These are phyloP conservation scores for thale cress (Arabidopsis thaliana) DNA, from an alignment of 345 rosid genomes.

Conservation along the genomic window DNA sequence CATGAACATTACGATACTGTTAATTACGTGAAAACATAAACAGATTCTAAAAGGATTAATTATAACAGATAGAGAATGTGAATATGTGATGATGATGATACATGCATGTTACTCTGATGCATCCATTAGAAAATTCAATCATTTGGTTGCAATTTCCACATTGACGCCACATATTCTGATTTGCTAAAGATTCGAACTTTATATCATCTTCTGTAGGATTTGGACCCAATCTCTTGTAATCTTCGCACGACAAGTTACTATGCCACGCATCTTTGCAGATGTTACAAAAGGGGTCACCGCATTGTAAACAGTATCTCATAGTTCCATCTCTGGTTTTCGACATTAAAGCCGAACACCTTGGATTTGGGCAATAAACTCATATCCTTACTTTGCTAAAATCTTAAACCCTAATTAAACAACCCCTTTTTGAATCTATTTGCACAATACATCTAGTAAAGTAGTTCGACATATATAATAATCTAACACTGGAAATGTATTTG, in stretches of 20 bases:
- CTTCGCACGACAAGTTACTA: conserved; percentile 45
- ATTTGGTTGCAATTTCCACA: conserved; percentile 54
- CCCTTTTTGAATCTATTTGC: no score
- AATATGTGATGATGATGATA: no score
- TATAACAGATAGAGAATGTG: no score
- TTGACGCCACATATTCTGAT: conserved; percentile 50
- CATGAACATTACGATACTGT: no score
- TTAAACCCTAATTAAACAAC: no score
- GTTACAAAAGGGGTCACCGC: conserved; percentile 27
- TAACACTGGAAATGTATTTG: no score
- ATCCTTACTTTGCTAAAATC: not conserved
- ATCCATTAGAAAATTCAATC: conserved; percentile 43
- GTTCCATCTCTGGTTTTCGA: conserved; percentile 26
- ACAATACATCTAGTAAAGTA: no score
- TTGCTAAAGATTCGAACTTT: conserved; percentile 47
- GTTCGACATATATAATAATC: no score
- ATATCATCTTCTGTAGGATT: conserved; percentile 3
- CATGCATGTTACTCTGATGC: no score
- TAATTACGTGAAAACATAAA: no score
- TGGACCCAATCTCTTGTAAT: conserved; percentile 48
- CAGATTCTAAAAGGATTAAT: no score
- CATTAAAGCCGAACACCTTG: conserved; percentile 71
- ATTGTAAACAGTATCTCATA: conserved; percentile 47
- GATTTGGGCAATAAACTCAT: conserved; percentile 67
- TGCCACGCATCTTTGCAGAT: conserved; percentile 77